Evolutionary conservation across 495 filamentous ascomycete species (phyloP), one percentile per base, ranked within the genome.

Genomic region (Cercophora samala): DNA sequence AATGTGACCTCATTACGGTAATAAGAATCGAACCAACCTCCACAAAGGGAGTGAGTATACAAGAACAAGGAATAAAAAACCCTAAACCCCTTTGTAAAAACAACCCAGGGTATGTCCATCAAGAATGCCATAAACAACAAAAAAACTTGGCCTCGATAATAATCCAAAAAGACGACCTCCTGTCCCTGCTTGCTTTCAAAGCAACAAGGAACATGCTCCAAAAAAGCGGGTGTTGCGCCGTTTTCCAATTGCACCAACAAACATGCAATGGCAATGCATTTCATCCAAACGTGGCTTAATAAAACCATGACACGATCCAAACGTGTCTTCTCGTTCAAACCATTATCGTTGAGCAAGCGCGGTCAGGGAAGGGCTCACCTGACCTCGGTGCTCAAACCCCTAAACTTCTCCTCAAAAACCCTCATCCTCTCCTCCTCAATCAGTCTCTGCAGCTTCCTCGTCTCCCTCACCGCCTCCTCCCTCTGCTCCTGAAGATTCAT

Each of bases 401-500:
- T 75, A 68, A 83, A 85, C 60, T 78, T 73, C 53, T 76, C 73
- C 66, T 85, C 76, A 65, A 85, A 84, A 25, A 79, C 78, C 58
- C 72, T 73, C 26, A 83, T 61, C 68, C 66, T 77, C 72, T 85
- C 84, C 54, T 80, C 78, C 64, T 85, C 79, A 63, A 86, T 74
- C 68, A 72, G 67, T 54, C 72, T 75, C 69, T 96, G 89, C 64
- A 98, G 83, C 72, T 84, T 87, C 70, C 90, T 85, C 67, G 94
- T 96, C 79, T 90, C 87, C 62, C 88, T 87, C 70, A 95, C 86
- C 52, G 95, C 93, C 67, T 92, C 91, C 70, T 99, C 95, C 73
- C 93, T 87, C 79, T 96, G 90, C 78, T 90, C 90, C 78, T 97
- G 93, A 62, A 99, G 83, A 72, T 93, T 88, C 74, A 93, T 87